phyloP scores from a whole-genome alignment of 495 filamentous ascomycete species.

The Penicillium longicatenatum region DNA sequence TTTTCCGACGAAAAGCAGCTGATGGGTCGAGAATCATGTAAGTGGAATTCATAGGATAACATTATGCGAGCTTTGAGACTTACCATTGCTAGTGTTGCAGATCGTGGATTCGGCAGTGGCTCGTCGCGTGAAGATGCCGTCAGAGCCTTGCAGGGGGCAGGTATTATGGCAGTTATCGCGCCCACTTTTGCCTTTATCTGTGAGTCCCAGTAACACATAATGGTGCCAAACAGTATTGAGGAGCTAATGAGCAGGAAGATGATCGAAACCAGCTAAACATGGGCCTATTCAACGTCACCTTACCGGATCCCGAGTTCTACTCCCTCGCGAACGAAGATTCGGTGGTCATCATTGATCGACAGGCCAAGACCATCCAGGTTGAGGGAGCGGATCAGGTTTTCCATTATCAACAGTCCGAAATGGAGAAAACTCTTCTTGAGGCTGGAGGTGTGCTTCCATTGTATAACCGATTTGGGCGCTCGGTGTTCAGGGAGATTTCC shows the following conservation, averaged over 20 bases:
- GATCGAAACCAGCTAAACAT: background rate
- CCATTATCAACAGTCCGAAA: background rate
- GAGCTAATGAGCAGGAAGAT: background rate
- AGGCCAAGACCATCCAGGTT: background rate
- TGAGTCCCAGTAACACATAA: background rate
- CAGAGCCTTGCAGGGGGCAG: constrained; percentile 31
- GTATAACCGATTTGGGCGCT: background rate
- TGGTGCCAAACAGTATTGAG: background rate
- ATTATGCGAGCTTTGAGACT: constrained; percentile 23
- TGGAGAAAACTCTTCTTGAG: background rate
- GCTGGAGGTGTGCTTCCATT: background rate
- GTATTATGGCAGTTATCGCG: background rate
- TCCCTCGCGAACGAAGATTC: background rate
- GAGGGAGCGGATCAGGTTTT: background rate
- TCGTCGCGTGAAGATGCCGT: constrained; percentile 46
- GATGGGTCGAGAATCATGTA: constrained; percentile 6
- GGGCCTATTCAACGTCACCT: background rate
- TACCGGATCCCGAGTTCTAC: background rate
- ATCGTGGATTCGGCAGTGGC: constrained; percentile 45
- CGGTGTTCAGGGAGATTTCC: background rate
- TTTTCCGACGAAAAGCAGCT: constrained; percentile 2
- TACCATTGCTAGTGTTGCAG: constrained; percentile 29
- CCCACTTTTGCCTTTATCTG: background rate
- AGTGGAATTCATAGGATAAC: background rate
- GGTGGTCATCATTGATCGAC: background rate